Percentiles rank a stretch among this genome's conserved stretches.
These are phyloP conservation scores for Sporothrix euskadiensis DNA, from an alignment of 2,329 filamentous ascomycete species.

Conservation along the genomic window DNA sequence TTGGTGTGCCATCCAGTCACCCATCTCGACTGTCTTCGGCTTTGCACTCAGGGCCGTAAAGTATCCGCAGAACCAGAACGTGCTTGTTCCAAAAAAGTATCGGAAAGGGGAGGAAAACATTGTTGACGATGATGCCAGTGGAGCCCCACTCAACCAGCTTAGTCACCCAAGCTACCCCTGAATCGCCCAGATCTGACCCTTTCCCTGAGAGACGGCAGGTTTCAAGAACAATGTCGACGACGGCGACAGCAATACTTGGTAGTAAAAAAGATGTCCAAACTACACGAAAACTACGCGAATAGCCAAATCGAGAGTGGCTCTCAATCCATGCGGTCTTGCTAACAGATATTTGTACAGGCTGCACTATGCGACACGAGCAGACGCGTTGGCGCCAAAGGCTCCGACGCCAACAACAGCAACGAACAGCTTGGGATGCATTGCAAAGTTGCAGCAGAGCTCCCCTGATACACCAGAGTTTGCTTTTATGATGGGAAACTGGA, in stretches of 20 bases:
- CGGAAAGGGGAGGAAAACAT: too few species aligned
- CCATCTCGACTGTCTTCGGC: slow-evolving; percentile 13
- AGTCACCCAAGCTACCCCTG: neutral
- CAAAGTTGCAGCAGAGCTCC: neutral
- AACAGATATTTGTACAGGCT: neutral
- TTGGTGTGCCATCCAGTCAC: slow-evolving; percentile 14
- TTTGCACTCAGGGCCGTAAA: neutral
- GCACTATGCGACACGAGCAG: neutral
- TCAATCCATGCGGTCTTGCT: neutral
- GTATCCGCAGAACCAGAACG: neutral
- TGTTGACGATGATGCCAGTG: neutral
- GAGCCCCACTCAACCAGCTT: neutral
- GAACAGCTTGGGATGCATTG: neutral
- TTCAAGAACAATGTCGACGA: neutral
- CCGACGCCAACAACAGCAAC: neutral
- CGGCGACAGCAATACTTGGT: neutral
- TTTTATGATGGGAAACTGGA: too few species aligned
- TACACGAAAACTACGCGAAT: too few species aligned
- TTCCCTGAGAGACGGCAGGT: neutral
- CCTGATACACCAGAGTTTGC: too few species aligned
- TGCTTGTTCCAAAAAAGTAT: too few species aligned
- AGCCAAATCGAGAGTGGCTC: too few species aligned
- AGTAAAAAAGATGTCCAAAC: neutral
- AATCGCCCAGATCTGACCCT: neutral
- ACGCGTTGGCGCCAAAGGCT: neutral